Base-by-base conservation (phyloP, 2,329 filamentous ascomycete species). In the Phaeophleospora eucalypticola region DNA sequence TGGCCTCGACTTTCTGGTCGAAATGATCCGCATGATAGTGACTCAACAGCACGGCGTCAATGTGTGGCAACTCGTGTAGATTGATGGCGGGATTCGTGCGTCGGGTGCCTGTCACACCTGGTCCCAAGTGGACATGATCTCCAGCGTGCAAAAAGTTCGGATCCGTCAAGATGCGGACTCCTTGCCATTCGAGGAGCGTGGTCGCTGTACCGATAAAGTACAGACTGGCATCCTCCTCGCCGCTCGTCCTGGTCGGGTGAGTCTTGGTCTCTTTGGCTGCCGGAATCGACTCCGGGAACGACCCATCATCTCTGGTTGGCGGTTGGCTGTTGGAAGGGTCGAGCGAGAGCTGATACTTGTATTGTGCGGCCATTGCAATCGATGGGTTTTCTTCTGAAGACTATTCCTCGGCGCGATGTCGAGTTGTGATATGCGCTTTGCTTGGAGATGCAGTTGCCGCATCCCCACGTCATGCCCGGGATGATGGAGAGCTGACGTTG, bases 131-230 rank as follows among this genome's bases (percentile, higher is more conserved):
- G 7, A 85, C 80, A 55, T 84, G 79, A 57, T 84, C 80, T 24
- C 81, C 81, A 1, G 75, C 75, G 56, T 83, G 82, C 0, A 86
- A 72, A 64, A 86, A 85, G 63, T 84, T 83, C 7, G 80, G 79
- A 21, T 72, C 77, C 0, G 78, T 81, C 40, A 81, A 70, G 50
- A 81, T 69, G 21, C 76, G 72, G 38, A 78, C 62, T 36, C 72
- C 73, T 49, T 70, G 63, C 74, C 75, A 81, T 60, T 78, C 72
- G 16, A 80, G 63, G 33, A 81, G 68, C 0, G 76, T 80, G 2
- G 78, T 80, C 4, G 78, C 78, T 3, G 73, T 81, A 15, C 77
- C 77, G 35, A 80, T 71, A 57, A 80, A 80, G 63, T 71, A 76
- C 36, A 80, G 56, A 44, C 71, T 73, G 3, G 70, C 73, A 49